Base-by-base conservation (phyloP, 257 asterid species). In the Plantago ovata region DNA sequence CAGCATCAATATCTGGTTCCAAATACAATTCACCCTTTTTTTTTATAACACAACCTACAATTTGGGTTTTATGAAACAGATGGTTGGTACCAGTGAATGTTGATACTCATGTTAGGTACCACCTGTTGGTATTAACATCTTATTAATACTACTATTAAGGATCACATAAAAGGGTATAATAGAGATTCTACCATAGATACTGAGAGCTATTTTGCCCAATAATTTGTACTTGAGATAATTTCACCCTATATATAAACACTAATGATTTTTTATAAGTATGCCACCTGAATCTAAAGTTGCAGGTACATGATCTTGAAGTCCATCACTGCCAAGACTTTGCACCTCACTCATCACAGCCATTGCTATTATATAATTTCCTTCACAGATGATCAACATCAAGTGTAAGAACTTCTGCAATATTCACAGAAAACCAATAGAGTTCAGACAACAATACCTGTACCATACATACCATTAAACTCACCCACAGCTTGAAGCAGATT, bases 401-500 rank as follows among this genome's bases (percentile, higher is more conserved):
- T 62, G 63, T 72, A 52, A 75, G 76, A 56, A 56, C 39, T 21
- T 60, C 20, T 14, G 9, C 18, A 67, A 64, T 60, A 47, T 50
- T 58, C 66, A 24, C 38, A 21, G 54, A 50, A 53, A 45, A 23
- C 7, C 45, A 32, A 51, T 53, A 56, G 53, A 47, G 24, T 38
- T 3, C 64, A 53, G 46, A 63, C 32, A 53, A 22, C 42, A 28
- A 69, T 64, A 39, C 38, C 46, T 20, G 51, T 45, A 49, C 56
- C 32, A 73, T 46, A 21, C 57, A 50, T 77, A 93, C 99, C 99
- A 62, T 70, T 69, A 73, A 93, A 93, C 16, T 89, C 85, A 54
- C 99, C 99, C 51, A 93, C 73, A 53, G 89, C 95, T 74, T 93
- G 99, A 66, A 93, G 89, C 69, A 93, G 84, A 78, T 93, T 93